Percentiles rank a stretch among this genome's conserved stretches.
phyloP scores from a whole-genome alignment of 192 early-diverging fungal species.

The Gryganskiella cystojenkinii region DNA sequence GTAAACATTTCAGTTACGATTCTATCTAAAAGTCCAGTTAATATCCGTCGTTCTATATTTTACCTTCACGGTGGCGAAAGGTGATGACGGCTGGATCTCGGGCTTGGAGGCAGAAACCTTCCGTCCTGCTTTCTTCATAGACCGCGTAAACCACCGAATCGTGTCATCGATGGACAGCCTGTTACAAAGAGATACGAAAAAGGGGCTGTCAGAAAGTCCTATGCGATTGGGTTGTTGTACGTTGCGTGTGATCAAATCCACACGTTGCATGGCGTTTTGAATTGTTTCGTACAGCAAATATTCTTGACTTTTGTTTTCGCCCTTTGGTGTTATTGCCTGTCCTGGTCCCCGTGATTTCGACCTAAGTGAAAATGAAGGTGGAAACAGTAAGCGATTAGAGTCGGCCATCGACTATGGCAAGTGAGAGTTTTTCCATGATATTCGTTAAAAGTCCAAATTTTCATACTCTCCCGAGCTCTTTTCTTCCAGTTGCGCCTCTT shows the following conservation, averaged over 20 bases:
- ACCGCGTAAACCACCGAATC: constrained; percentile 24
- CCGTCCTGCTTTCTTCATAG: constrained; percentile 9
- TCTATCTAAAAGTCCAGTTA: not conserved
- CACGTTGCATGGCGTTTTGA: not conserved
- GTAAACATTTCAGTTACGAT: too few relatives aligned
- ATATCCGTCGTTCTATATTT: not conserved
- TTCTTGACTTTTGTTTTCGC: constrained; percentile 11
- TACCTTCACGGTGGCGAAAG: constrained; percentile 35
- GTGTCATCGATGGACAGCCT: constrained; percentile 48
- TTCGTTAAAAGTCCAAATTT: not conserved
- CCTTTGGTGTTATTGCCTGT: not conserved
- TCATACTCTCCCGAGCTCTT: not conserved
- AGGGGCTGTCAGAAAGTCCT: not conserved
- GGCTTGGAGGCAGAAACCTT: constrained; percentile 20
- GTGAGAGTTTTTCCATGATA: not conserved
- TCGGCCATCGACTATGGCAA: not conserved
- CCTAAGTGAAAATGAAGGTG: not conserved
- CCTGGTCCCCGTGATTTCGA: not conserved
- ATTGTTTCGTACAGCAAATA: constrained; percentile 30
- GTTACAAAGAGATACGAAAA: not conserved
- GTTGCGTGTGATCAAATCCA: too few relatives aligned
- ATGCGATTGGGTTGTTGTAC: not conserved
- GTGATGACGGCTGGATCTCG: constrained; percentile 27
- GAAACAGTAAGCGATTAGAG: not conserved
- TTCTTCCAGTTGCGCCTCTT: constrained; percentile 27